Base-by-base conservation (phyloP, 2,329 filamentous ascomycete species). In the Hymenotorrendiella dingleyae region DNA sequence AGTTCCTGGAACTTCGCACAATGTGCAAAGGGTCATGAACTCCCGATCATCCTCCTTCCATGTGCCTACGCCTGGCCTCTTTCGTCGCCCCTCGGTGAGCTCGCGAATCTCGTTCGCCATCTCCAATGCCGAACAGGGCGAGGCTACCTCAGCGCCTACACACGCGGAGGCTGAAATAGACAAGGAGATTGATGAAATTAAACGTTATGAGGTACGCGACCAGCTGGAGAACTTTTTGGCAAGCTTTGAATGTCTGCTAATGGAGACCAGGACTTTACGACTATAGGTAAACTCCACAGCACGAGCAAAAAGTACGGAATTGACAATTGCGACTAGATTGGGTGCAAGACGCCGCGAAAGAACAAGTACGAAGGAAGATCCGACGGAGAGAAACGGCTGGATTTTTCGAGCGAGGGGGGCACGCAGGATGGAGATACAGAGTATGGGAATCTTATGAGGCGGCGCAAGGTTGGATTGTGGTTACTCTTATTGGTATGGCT, bases 131-230 rank as follows among this genome's bases (percentile, higher is more conserved):
- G 83, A 88, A 62, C 73, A 72, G 50, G 81, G 79, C 48, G 74
- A 82, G 46, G 67, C 71, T 46, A 67, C 67, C 14, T 67, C 67
- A 47, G 68, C 70, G 36, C 67, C 70, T 9, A 71, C 63, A 24
- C 64, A 71, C 21, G 78, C 73, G 42, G 78, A 86, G 57, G 77
- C 82, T 48, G 79, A 83, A 49, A 87, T 94, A 53, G 85, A 89
- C 48, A 90, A 97, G 61, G 93, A 98, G 68, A 95, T 98, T 61
- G 90, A 86, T 20, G 85, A 96, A 70, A 97, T 98, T 63, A 96
- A 96, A 69, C 79, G 91, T 68, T 98, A 98, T 68, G 93, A 95
- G 69, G 79, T 82, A 63, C 50, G 65, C 50, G 20, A 21, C 22
- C 19, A 37, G 52, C 23, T 35, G 38, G 47, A 36, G 26, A 12